Evolutionary conservation across 73 alveolate species (phyloP).

Genomic region (Halteria grandinella): DNA sequence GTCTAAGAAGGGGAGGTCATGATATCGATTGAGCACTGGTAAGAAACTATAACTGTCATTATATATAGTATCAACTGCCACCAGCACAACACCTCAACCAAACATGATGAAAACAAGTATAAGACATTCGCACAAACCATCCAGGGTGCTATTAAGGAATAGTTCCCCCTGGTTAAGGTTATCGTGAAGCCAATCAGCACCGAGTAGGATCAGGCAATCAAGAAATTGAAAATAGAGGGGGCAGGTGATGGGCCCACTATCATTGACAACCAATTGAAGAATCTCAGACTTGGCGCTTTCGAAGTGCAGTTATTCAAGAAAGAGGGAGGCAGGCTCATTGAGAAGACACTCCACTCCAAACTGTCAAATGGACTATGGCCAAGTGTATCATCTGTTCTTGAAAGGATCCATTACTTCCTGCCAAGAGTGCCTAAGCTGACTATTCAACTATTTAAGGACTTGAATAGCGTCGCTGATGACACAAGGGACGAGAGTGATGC

Average conservation of each 20-base stretch:
- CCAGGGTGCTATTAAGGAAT: constrained; percentile 31
- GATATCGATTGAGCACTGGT: constrained; percentile 52
- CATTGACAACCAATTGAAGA: constrained; percentile 1
- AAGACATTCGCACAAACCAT: constrained; percentile 29
- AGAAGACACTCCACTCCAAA: constrained; percentile 42
- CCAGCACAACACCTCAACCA: constrained; percentile 21
- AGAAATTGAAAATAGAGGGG: constrained; percentile 8
- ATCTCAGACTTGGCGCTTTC: constrained; percentile 40
- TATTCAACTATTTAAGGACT: constrained; percentile 31
- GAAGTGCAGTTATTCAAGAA: constrained; percentile 25
- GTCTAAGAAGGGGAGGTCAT: constrained; percentile 43
- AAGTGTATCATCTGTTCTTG: constrained; percentile 4
- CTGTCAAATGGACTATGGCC: constrained; percentile 42
- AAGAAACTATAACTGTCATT: not conserved
- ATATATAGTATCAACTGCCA: constrained; percentile 34
- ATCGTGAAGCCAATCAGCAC: constrained; percentile 39
- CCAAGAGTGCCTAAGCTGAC: constrained; percentile 41
- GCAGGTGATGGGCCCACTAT: constrained; percentile 31
- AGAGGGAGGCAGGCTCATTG: constrained; percentile 23
- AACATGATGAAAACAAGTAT: constrained; percentile 49
- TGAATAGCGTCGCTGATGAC: constrained; percentile 19
- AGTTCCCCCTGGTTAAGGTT: constrained; percentile 44
- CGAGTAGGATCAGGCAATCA: constrained; percentile 24
- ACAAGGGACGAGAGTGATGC: not conserved
- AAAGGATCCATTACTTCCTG: constrained; percentile 30